Evolutionary conservation across 768 basidiomycete genomes (phyloP), one percentile per base, ranked within the genome.

Genomic region (Leccinellum luteum): DNA sequence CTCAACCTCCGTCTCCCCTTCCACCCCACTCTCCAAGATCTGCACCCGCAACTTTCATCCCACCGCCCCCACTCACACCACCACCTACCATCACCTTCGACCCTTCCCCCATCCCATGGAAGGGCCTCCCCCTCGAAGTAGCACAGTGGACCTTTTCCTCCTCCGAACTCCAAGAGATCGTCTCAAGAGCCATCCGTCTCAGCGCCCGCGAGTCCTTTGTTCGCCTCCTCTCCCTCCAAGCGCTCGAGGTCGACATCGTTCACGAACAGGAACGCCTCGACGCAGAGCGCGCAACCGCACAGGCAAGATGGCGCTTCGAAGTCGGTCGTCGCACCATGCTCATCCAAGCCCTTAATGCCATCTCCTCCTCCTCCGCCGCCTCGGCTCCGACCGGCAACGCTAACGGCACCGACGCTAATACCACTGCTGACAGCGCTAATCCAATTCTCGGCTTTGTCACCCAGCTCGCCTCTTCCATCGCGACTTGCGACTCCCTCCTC

Each of bases 181-280:
- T 90, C 19, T 85, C 88, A 30, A 78, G 81, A 7, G 86, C 87
- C 5, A 89, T 92, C 61, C 82, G 86, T 14, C 75, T 81, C 19
- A 87, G 87, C 10, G 84, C 87, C 0, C 77, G 79, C 58, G 86
- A 87, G 57, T 85, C 86, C 3, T 88, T 85, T 63, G 82, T 91
- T 51, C 87, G 89, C 4, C 76, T 92, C 10, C 77, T 92, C 21
- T 81, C 87, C 13, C 61, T 82, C 14, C 81, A 87, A 14, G 80
- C 81, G 15, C 75, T 89, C 56, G 87, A 90, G 59, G 75, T 69
- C 25, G 78, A 78, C 59, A 75, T 90, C 4, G 81, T 83, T 0
- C 75, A 75, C 25, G 89, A 91, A 67, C 66, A 82, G 4, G 79
- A 83, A 54, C 79, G 86, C 0, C 77, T 92, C 19, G 76, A 82